phyloP scores from a whole-genome alignment of 208 protist genomes.

The Acanthamoeba polyphaga region DNA sequence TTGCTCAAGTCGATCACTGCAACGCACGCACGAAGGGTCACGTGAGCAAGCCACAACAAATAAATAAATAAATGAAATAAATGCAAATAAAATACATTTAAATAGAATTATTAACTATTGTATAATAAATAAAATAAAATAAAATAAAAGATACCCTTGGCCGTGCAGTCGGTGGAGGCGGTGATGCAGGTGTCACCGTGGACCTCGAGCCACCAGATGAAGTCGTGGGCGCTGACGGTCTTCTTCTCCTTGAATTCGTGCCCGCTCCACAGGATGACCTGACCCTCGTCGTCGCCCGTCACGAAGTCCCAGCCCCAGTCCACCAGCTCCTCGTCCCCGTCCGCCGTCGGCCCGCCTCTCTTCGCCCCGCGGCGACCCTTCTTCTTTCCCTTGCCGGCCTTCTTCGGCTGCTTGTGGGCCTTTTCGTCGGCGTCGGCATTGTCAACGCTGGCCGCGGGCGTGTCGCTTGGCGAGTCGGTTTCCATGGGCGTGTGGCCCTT shows the following conservation, averaged over 20 bases:
- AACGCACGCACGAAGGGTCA: neutral
- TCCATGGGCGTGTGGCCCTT: neutral
- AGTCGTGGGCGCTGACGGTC: constrained; percentile 22
- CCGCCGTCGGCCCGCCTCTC: neutral
- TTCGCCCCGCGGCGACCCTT: neutral
- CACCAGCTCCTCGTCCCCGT: neutral
- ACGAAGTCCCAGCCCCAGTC: constrained; percentile 70
- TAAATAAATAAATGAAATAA: neutral
- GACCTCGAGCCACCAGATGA: constrained; percentile 51
- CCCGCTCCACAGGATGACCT: constrained; percentile 46
- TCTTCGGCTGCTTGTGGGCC: neutral
- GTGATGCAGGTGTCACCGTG: constrained; percentile 41
- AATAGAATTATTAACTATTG: too few relatives aligned
- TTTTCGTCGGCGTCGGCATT: neutral
- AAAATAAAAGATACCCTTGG: constrained; percentile 15
- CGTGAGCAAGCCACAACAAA: neutral
- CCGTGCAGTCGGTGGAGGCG: constrained; percentile 25
- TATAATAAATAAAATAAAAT: neutral
- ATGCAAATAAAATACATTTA: too few relatives aligned
- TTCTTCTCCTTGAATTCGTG: constrained; percentile 4
- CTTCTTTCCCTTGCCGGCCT: neutral
- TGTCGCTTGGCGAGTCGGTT: neutral
- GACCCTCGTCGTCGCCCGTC: constrained; percentile 37
- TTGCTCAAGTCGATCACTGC: constrained; percentile 51
- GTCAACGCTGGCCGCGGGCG: too few relatives aligned